These are phyloP conservation scores for Prunus campanulata DNA, from an alignment of 306 rosid genomes.

Conservation along the genomic window DNA sequence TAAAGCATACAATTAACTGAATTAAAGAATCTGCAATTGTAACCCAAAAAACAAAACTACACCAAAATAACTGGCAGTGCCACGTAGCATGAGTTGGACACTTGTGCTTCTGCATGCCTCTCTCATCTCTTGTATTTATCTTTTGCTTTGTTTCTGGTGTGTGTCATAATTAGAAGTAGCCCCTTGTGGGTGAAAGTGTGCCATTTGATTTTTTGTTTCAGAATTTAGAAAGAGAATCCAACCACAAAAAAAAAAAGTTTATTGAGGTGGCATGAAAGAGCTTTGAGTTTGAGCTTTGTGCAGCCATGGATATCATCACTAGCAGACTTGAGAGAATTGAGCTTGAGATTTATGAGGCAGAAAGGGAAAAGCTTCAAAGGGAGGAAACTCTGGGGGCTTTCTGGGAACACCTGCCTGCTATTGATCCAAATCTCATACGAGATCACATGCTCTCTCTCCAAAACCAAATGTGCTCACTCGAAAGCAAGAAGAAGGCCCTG, in stretches of 20 bases:
- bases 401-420: conserved; percentile 4
- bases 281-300: not conserved
- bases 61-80: not conserved
- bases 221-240: too few species aligned
- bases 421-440: not conserved
- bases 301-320: not conserved
- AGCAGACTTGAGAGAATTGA: conserved; percentile 4
- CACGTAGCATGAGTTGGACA: not conserved
- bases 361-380: not conserved
- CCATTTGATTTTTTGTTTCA: too few species aligned
- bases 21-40: not conserved
- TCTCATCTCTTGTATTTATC: not conserved
- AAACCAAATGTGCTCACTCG: not conserved
- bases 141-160: not conserved
- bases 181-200: too few species aligned
- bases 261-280: not conserved
- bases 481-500: not conserved
- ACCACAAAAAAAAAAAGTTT: too few species aligned
- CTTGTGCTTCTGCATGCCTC: not conserved
- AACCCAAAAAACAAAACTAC: not conserved
- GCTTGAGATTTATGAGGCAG: not conserved
- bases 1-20: not conserved
- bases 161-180: too few species aligned
- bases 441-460: not conserved
- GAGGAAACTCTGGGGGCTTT: not conserved